Evolutionary conservation across 2,329 filamentous ascomycete species (phyloP), one percentile per base, ranked within the genome.

Genomic region (Xylaria sp.): DNA sequence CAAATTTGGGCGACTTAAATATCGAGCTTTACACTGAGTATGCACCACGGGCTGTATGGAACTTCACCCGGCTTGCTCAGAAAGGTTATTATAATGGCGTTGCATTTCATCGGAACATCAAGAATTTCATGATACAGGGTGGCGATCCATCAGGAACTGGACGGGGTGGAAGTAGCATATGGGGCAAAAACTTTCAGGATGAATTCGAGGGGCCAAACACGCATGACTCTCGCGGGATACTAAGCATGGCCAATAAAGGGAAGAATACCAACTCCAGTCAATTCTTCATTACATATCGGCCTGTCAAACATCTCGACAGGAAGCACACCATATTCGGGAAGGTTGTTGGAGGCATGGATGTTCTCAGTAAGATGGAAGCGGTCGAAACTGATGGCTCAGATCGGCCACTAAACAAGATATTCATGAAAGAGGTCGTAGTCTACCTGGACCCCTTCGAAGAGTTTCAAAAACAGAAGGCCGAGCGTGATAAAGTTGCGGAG

Each of bases 171-270:
- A 84, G 90, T 58, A 97, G 92, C 76, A 90, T 97, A 69, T 99
- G 96, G 96, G 93, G 93, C 68, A 97, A 97, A 81, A 93, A 94
- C 70, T 99, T 99, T 77, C 87, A 91, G 63, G 96, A 99, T 79
- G 96, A 99, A 79, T 91, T 98, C 71, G 94, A 98, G 18, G 94
- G 94, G 0, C 94, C 95, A 0, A 81, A 94, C 50, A 92, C 91
- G n/a, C 96, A 99, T 76, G 91, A 94, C 77, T 83, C 86, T 0
- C 86, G 94, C 34, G 96, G 96, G 13, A 88, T 94, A 0, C 78
- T 97, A 32, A 94, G 91, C 74, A 99, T 99, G 96, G 96, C 96
- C 50, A 99, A 99, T 81, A 99, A 99, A 79, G 96, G 96, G 68
- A 98, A 98, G 78, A 95, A 98, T 78, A 98, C 95, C 25, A 99